These are phyloP conservation scores for Sporothrix sp. DNA, from an alignment of 2,329 filamentous ascomycete species.

Conservation along the genomic window DNA sequence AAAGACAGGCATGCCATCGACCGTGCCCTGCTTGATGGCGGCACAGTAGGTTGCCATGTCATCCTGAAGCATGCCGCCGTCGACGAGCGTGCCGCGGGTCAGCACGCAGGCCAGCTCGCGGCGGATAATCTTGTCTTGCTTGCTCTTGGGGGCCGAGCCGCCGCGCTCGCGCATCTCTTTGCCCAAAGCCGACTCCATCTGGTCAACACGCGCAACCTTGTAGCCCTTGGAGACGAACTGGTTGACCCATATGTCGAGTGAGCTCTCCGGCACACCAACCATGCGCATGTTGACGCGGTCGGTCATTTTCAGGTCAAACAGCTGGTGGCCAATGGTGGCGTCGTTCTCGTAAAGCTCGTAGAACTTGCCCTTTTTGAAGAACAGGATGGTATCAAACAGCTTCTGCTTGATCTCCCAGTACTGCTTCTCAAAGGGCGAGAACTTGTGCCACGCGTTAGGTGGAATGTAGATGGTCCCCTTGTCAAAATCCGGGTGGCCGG, in stretches of 20 bases:
- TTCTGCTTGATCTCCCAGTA: slow-evolving; percentile 99
- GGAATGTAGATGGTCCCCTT: slow-evolving; percentile 87
- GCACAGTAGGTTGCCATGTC: slow-evolving; percentile 97
- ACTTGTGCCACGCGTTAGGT: slow-evolving; percentile 65
- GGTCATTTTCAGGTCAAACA: slow-evolving; percentile 95
- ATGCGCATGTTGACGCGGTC: slow-evolving; percentile 99
- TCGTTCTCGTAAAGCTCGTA: slow-evolving; percentile 98
- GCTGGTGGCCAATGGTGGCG: slow-evolving; percentile 87
- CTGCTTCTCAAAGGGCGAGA: slow-evolving; percentile 93
- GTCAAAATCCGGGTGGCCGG: slow-evolving; percentile 79
- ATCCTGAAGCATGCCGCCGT: slow-evolving; percentile 92
- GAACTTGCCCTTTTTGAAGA: slow-evolving; percentile 99
- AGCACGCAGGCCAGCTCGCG: slow-evolving; percentile 85
- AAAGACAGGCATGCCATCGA: slow-evolving; percentile 67
- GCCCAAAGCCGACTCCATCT: slow-evolving; percentile 88
- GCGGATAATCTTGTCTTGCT: slow-evolving; percentile 86
- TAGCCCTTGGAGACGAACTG: slow-evolving; percentile 97
- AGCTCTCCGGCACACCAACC: slow-evolving; percentile 95
- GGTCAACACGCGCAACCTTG: slow-evolving; percentile 94
- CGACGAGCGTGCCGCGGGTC: slow-evolving; percentile 85
- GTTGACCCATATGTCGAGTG: slow-evolving; percentile 92
- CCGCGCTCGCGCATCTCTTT: slow-evolving; percentile 98
- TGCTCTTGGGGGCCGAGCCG: slow-evolving; percentile 49
- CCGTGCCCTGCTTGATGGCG: slow-evolving; percentile 70
- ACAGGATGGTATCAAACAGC: slow-evolving; percentile 93